Evolutionary conservation across 176 grass and related monocot species (phyloP).

Genomic region (Bromus sterilis): DNA sequence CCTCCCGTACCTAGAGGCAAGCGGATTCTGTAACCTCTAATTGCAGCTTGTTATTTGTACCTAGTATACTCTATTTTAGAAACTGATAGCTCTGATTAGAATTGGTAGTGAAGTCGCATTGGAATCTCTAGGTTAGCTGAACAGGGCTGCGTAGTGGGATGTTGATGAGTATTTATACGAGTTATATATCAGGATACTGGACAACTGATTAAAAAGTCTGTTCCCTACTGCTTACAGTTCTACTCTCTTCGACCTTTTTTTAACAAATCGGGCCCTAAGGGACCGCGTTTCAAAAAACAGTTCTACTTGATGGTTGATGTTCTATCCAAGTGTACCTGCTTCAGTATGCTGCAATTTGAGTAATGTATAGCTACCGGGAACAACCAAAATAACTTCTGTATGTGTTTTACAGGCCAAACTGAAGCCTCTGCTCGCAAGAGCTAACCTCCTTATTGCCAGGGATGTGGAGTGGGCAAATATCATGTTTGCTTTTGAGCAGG

Average conservation of each 20-base stretch:
- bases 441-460: constrained; percentile 75
- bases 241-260: too few relatives aligned
- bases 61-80: neutral
- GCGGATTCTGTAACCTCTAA: neutral
- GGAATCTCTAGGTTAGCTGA: neutral
- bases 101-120: neutral
- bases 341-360: neutral
- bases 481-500: constrained; percentile 91
- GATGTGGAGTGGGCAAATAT: constrained; percentile 97
- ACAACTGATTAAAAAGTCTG: neutral
- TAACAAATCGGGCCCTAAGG: too few relatives aligned
- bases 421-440: constrained; percentile 61
- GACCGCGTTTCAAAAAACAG: too few relatives aligned
- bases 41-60: neutral
- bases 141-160: neutral
- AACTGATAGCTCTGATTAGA: neutral
- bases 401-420: constrained; percentile 51
- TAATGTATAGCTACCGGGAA: neutral
- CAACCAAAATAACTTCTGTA: neutral
- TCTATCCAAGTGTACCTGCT: neutral
- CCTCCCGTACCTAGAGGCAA: constrained; percentile 26
- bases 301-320: neutral
- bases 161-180: neutral
- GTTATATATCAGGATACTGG: neutral
- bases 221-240: neutral